Evolutionary conservation across 257 asterid species (phyloP).

Genomic region (Plantago elongata): DNA sequence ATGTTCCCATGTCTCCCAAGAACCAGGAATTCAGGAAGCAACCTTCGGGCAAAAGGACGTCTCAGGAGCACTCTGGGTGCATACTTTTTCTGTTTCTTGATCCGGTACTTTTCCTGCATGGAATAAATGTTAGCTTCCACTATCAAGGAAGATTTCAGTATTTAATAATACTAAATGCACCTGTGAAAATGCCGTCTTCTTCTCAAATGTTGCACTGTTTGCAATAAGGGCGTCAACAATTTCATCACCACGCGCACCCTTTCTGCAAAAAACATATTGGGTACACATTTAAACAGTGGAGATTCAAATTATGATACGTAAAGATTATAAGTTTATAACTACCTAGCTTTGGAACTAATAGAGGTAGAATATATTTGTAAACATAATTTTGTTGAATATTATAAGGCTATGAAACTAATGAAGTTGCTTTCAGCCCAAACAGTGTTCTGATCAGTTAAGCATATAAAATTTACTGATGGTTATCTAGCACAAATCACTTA

Average conservation of each 20-base stretch:
- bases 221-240: conserved; percentile 90
- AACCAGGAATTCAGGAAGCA: conserved; percentile 7
- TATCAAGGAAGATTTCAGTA: conserved; percentile 6
- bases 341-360: too few species aligned
- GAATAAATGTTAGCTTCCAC: conserved; percentile 21
- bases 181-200: conserved; percentile 90
- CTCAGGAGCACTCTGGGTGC: conserved; percentile 87
- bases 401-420: too few species aligned
- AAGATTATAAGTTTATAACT: too few species aligned
- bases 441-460: too few species aligned
- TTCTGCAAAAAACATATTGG: conserved; percentile 34
- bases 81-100: conserved; percentile 95
- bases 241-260: conserved; percentile 73
- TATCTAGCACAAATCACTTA: too few species aligned
- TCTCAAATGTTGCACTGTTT: conserved; percentile 88
- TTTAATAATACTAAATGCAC: conserved; percentile 25
- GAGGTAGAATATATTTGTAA: too few species aligned
- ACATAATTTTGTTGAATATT: too few species aligned
- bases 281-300: too few species aligned
- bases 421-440: not conserved
- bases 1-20: too few species aligned
- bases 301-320: too few species aligned
- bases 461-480: too few species aligned
- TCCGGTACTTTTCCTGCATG: conserved; percentile 80
- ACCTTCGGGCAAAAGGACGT: conserved; percentile 94